Evolutionary conservation across 129 eudicot genomes (phyloP).

Genomic region (carrot (Daucus carota)): DH1_v3.0 NC_030384.2:43740501-43741000

Average conservation of each 20-base stretch:
- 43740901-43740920: background rate
- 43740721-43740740: background rate
- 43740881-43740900: background rate
- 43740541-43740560: conserved; percentile 49
- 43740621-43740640: conserved; percentile 50
- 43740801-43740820: conserved; percentile 11
- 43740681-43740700: background rate
- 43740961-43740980: conserved; percentile 23
- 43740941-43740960: background rate
- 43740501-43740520: conserved; percentile 61
- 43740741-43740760: conserved; percentile 3
- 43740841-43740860: background rate
- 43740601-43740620: conserved; percentile 54
- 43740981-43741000: conserved; percentile 67
- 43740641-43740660: conserved; percentile 53
- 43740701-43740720: too few relatives aligned
- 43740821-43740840: conserved; percentile 13
- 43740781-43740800: conserved; percentile 71
- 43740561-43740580: conserved; percentile 95
- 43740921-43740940: background rate
- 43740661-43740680: conserved; percentile 4
- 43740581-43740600: conserved; percentile 60
- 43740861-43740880: conserved; percentile 2
- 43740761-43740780: conserved; percentile 58
- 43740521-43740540: conserved; percentile 6